Base-by-base conservation (phyloP, 768 basidiomycete species). In the Boletus barrowsii region DNA sequence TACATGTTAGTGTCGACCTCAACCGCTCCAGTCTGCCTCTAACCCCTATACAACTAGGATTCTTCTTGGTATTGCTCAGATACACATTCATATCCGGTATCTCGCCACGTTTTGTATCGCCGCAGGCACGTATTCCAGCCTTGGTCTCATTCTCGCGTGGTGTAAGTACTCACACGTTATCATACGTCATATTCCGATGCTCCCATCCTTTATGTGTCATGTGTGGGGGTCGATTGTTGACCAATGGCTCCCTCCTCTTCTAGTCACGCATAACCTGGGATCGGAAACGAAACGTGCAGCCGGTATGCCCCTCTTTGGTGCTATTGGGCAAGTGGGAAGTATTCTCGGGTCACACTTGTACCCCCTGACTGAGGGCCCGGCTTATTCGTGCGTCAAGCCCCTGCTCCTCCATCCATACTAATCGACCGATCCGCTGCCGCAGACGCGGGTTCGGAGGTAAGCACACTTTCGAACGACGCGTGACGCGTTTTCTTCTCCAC, bases 111-210 rank as follows among this genome's bases (percentile, higher is more conserved):
- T 80, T 62, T 75, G 68, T 46, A 71, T 80, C 40, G 73, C 76
- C 0, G 67, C 72, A n/a, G 78, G 78, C 43, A 79, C 77, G 7
- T 79, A 80, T 55, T 65, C 76, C 6, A 72, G 72, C 22, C 70
- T 81, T 17, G 79, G 76, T 13, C 65, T 80, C 44, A 62, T 76
- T 50, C 71, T 78, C 22, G 76, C 79, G 2, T 80, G 79, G 79
- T 80, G 78, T 78, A 62, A 54, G 76, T 67, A 42, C 33, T 10
- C 24, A 30, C 24, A 30, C 13, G 13, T 33, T 29, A 24, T 18
- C 35, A 26, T 20, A 5, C 7, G 22, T 42, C 33, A 8, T 35
- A 33, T 33, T 11, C 14, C 33, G 33, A 33, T 33, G 33, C 14
- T 14, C 33, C 33, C 11, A 10, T 10, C 33, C 5, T 18, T 39